A percentile compares a stretch with the other conserved stretches of the same genome.
phyloP scores from a whole-genome alignment of 2,329 filamentous ascomycete species.

The Lomentospora prolificans region DNA sequence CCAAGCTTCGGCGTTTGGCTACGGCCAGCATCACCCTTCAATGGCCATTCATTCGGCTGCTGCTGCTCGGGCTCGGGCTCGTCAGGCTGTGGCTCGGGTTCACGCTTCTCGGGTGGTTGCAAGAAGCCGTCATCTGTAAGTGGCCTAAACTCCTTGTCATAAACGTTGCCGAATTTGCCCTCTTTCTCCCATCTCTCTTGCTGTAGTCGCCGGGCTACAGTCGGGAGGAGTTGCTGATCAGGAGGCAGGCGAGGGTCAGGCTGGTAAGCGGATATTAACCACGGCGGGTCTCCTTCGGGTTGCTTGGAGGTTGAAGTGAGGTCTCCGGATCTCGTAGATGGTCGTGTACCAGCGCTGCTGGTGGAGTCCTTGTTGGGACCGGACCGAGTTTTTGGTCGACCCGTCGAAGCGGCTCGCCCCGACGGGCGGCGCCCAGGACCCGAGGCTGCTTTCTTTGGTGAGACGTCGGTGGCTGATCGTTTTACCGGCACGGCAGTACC shows the following conservation, averaged over 20 bases:
- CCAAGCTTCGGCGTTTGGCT: constrained; percentile 34
- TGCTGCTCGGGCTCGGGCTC: constrained; percentile 9
- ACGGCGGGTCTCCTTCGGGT: constrained; percentile 90
- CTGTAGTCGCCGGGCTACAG: constrained; percentile 80
- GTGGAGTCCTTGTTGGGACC: constrained; percentile 39
- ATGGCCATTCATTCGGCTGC: constrained; percentile 45
- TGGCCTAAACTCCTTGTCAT: constrained; percentile 80
- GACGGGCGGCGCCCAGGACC: constrained; percentile 1
- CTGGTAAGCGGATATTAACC: constrained; percentile 90
- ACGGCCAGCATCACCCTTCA: constrained; percentile 31
- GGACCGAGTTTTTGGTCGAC: constrained; percentile 54
- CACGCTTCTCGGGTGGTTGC: constrained; percentile 29
- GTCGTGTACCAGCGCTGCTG: constrained; percentile 41
- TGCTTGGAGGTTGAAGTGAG: constrained; percentile 39
- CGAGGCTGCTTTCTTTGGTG: constrained; percentile 44
- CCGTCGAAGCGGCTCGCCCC: constrained; percentile 20
- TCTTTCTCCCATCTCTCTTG: constrained; percentile 95
- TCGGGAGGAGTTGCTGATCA: constrained; percentile 91
- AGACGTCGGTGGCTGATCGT: constrained; percentile 37
- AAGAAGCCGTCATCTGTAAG: constrained; percentile 57
- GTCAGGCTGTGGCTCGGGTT: constrained; percentile 17
- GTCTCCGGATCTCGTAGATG: constrained; percentile 53
- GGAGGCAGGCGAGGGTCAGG: constrained; percentile 89
- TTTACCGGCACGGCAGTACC: constrained; percentile 19
- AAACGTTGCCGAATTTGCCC: constrained; percentile 73